A percentile compares a stretch with the other conserved stretches of the same genome.
phyloP scores from a whole-genome alignment of 768 basidiomycete genomes.

The Thelephora ganbajun region DNA sequence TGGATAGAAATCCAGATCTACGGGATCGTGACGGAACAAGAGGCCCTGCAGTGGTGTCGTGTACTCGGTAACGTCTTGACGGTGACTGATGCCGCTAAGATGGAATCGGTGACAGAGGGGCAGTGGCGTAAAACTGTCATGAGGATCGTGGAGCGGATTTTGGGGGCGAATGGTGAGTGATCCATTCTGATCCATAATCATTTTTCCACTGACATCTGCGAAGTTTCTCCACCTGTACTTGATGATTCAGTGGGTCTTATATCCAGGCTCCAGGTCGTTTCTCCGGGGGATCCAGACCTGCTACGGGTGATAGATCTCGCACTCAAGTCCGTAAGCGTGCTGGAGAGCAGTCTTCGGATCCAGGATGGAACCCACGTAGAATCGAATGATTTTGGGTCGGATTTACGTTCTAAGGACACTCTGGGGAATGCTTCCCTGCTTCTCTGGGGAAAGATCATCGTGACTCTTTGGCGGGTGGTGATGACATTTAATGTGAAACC shows the following conservation, averaged over 20 bases:
- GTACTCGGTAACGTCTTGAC: conserved; percentile 52
- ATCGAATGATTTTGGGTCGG: conserved; percentile 3
- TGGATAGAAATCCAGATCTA: conserved; percentile 75
- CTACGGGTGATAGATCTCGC: background rate
- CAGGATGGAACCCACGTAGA: background rate
- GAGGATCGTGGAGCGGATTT: conserved; percentile 33
- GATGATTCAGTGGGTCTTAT: background rate
- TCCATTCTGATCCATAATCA: background rate
- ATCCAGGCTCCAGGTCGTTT: background rate
- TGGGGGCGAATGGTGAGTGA: conserved; percentile 18
- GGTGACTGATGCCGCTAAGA: conserved; percentile 31
- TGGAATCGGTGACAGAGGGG: conserved; percentile 38
- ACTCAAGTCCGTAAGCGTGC: background rate
- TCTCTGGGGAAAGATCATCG: conserved; percentile 38
- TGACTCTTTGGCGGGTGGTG: conserved; percentile 39
- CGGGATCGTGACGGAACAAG: conserved; percentile 15
- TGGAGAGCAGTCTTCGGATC: conserved; percentile 1
- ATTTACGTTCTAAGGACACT: conserved; percentile 18
- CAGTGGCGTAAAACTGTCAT: conserved; percentile 47
- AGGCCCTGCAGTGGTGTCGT: conserved; percentile 46
- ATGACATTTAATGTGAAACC: conserved; percentile 25
- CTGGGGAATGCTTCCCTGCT: conserved; percentile 15
- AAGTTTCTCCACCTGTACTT: background rate
- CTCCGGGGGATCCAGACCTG: background rate
- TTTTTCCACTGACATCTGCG: background rate